Evolutionary conservation across 768 basidiomycete genomes (phyloP), one percentile per base, ranked within the genome.

Genomic region (Termitomyces sp.): DNA sequence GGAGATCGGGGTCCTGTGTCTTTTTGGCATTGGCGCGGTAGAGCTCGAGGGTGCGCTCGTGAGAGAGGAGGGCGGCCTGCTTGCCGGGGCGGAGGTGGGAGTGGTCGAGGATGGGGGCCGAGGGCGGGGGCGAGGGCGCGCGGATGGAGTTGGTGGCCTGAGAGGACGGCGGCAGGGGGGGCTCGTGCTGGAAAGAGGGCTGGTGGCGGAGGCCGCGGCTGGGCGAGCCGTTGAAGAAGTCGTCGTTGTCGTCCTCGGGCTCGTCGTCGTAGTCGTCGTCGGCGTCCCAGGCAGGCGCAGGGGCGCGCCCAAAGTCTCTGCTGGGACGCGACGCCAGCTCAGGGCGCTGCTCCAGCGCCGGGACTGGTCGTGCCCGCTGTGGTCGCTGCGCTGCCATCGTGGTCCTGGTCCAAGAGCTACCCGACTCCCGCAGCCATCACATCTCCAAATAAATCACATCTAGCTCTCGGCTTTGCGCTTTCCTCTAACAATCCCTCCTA

Each of bases 21-120:
- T 98, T 98, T 76, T 96, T 97, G 33, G 96, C 97, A 71, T 99
- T 99, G 44, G 88, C 85, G 47, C 97, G 90, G 76, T 99, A 99
- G 60, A 97, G 85, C 71, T 98, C 94, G 58, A 99, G 85, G 2
- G 97, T 98, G 57, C 91, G 91, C 71, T 95, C 94, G 70, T 98
- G 91, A 0, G 93, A 94, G 62, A 98, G 86, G 12, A 98, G 83
- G 6, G 94, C 85, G 3, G 95, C 97, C 63, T 94, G 86, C 47
- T 89, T 91, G 33, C 97, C 97, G 17, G 94, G 94, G 12, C 89
- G 85, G 41, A 97, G 83, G 71, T 98, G 94, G 41, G 94, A 92
- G 63, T 93, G 91, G 76, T 94, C 91, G 56, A 93, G 83, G 65
- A 94, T 80, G 47, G 87, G 84, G 2, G 78, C 85, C 9, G 75